phyloP scores from a whole-genome alignment of 805 yeast species.

The Hanseniaspora hatyaiensis region DNA sequence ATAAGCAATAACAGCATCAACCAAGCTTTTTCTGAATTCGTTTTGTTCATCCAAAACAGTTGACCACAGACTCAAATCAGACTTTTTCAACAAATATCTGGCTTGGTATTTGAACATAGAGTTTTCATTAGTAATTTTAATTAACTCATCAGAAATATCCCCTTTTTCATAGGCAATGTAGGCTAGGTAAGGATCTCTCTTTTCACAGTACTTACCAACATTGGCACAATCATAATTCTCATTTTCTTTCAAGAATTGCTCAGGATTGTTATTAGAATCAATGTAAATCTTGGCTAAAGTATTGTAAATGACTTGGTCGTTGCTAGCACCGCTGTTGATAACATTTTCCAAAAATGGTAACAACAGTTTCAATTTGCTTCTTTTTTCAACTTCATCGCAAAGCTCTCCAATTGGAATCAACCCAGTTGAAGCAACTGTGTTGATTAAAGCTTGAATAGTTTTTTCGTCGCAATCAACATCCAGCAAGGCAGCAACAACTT shows the following conservation, averaged over 20 bases:
- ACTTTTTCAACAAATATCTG: constrained; percentile 78
- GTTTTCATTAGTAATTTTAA: constrained; percentile 88
- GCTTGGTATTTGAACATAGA: constrained; percentile 98
- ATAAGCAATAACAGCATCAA: constrained; percentile 89
- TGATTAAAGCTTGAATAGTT: constrained; percentile 67
- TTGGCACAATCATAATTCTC: constrained; percentile 79
- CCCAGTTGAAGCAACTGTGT: constrained; percentile 61
- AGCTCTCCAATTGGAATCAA: constrained; percentile 85
- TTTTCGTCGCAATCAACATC: constrained; percentile 96
- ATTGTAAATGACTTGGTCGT: constrained; percentile 84
- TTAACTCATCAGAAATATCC: constrained; percentile 74
- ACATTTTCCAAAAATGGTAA: constrained; percentile 89
- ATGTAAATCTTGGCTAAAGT: constrained; percentile 95
- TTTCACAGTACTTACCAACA: constrained; percentile 97
- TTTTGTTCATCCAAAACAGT: constrained; percentile 65
- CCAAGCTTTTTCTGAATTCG: constrained; percentile 75
- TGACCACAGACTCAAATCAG: constrained; percentile 77
- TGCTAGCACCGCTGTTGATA: constrained; percentile 59
- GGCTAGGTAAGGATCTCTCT: constrained; percentile 96
- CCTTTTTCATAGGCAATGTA: constrained; percentile 97
- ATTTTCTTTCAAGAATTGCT: constrained; percentile 87
- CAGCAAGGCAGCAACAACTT: constrained; percentile 87
- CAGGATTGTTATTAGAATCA: constrained; percentile 95
- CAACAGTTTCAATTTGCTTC: constrained; percentile 83
- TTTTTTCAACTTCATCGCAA: constrained; percentile 89